phyloP scores from a whole-genome alignment of 2,329 filamentous ascomycete genomes.

The Sporothrix globosa region DNA sequence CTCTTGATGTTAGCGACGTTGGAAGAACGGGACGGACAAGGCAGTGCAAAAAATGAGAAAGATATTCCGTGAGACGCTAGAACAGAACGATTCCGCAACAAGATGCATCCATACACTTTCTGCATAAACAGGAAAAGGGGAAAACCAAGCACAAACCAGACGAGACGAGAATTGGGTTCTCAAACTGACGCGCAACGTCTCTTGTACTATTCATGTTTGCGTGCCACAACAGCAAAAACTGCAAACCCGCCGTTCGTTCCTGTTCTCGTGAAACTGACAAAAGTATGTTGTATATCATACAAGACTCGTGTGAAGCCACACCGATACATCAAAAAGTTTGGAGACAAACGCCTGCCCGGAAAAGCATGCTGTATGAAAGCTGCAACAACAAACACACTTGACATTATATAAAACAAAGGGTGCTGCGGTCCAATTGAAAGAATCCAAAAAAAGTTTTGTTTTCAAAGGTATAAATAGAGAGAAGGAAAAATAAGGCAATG shows the following conservation, averaged over 20 bases:
- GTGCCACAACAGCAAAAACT: background rate
- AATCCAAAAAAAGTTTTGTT: conserved; percentile 18
- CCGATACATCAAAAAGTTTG: background rate
- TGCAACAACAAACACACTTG: background rate
- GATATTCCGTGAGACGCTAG: background rate
- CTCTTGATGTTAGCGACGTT: background rate
- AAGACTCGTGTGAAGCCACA: background rate
- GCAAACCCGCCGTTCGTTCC: conserved; percentile 3
- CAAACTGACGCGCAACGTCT: conserved; percentile 4
- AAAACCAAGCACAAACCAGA: background rate
- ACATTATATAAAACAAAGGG: conserved; percentile 1
- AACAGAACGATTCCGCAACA: too few species aligned
- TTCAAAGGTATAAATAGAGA: background rate
- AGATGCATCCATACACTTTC: background rate
- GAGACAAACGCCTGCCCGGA: background rate
- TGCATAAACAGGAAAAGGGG: background rate
- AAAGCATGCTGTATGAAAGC: background rate
- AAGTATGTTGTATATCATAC: background rate
- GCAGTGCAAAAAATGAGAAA: background rate
- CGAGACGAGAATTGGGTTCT: background rate
- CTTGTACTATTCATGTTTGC: background rate
- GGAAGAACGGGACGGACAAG: background rate
- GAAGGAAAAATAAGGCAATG: background rate
- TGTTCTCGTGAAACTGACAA: conserved; percentile 17
- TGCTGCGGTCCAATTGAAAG: conserved; percentile 10